A percentile compares a stretch with the other conserved stretches of the same genome.
These are phyloP conservation scores for Schizonepeta tenuifolia DNA, from an alignment of 257 asterid genomes.

Conservation along the genomic window DNA sequence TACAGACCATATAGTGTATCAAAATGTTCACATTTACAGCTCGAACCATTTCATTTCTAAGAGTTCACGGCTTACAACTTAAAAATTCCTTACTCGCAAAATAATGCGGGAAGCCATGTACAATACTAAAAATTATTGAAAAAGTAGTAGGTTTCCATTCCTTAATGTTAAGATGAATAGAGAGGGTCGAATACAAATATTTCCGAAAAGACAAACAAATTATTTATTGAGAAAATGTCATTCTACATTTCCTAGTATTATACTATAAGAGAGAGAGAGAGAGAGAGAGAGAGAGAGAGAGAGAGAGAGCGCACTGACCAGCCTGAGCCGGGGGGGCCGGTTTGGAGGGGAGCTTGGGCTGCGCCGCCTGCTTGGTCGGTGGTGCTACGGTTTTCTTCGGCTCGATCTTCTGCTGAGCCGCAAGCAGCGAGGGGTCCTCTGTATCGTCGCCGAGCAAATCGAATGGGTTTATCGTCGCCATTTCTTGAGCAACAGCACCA, in stretches of 20 bases:
- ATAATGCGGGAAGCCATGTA: not conserved
- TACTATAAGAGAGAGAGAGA: not conserved
- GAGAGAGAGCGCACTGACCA: slow-evolving; percentile 45
- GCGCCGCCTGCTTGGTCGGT: slow-evolving; percentile 38
- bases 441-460: slow-evolving; percentile 79
- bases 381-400: slow-evolving; percentile 52
- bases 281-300: not conserved
- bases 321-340: slow-evolving; percentile 78
- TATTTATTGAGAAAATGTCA: not conserved
- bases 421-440: slow-evolving; percentile 67
- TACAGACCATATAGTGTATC: not conserved
- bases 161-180: not conserved
- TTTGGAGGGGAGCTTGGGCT: slow-evolving; percentile 63
- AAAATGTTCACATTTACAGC: not conserved
- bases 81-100: not conserved
- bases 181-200: not conserved
- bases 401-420: slow-evolving; percentile 59
- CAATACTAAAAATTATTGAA: not conserved
- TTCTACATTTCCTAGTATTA: not conserved
- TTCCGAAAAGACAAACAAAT: not conserved
- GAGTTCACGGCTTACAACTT: not conserved
- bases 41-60: not conserved
- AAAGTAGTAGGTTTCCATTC: not conserved
- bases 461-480: slow-evolving; percentile 85
- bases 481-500: slow-evolving; percentile 39